Percentiles rank a stretch among this genome's conserved stretches.
Conservation (phyloP, 2,329 filamentous ascomycete genomes). For the Fusarium clavum region DNA sequence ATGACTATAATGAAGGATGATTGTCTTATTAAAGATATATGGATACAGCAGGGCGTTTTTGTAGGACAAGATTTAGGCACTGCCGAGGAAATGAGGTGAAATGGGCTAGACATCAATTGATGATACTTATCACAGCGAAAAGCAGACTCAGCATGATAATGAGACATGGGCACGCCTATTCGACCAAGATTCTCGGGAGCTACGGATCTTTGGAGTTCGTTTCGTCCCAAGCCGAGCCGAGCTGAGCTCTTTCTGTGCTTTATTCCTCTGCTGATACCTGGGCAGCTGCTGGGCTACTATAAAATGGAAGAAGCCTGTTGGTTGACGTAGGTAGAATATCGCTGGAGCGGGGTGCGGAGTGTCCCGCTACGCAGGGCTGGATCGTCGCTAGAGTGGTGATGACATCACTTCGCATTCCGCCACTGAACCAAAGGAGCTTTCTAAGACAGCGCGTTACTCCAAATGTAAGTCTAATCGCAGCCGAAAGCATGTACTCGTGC, state of each 20-base stretch:
- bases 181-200: conserved; percentile 21
- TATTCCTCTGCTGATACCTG: neutral
- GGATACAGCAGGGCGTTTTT: conserved; percentile 27
- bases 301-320: conserved; percentile 14
- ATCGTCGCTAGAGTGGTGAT: conserved; percentile 38
- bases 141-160: neutral
- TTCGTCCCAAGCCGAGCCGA: neutral
- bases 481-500: conserved; percentile 19
- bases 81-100: neutral
- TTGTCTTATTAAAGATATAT: conserved; percentile 9
- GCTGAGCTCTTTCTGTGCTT: neutral
- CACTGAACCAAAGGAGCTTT: conserved; percentile 27
- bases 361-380: conserved; percentile 28
- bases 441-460: conserved; percentile 23
- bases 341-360: conserved; percentile 35
- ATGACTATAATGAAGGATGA: conserved; percentile 8
- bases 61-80: conserved; percentile 2
- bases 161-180: conserved; percentile 9
- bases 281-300: neutral
- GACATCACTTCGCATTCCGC: conserved; percentile 53
- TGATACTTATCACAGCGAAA: neutral
- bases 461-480: conserved; percentile 25
- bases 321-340: conserved; percentile 20
- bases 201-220: conserved; percentile 22
- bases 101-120: conserved; percentile 7